Percentiles rank a stretch among this genome's conserved stretches.
Evolutionary conservation across 371 early-diverging fungal species (phyloP).

Genomic region (Nosema bombycis): DNA sequence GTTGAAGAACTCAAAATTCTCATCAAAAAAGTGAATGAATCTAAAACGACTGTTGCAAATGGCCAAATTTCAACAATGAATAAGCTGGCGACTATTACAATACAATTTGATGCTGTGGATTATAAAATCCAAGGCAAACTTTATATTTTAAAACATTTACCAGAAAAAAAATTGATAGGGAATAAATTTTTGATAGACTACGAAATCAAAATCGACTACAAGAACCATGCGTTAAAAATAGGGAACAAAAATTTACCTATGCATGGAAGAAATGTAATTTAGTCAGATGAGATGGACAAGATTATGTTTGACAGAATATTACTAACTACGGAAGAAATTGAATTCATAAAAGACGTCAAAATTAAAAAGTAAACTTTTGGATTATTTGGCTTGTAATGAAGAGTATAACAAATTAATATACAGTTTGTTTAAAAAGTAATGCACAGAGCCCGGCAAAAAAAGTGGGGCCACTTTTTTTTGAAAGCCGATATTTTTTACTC

Average conservation of each 20-base stretch:
- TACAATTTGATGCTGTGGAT: too few relatives aligned
- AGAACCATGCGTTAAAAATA: background rate
- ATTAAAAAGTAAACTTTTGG: background rate
- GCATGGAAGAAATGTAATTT: background rate
- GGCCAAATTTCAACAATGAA: too few relatives aligned
- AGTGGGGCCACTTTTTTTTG: too few relatives aligned
- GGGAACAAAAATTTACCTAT: background rate
- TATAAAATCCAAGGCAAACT: background rate
- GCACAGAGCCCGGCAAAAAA: too few relatives aligned
- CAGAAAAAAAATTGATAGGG: background rate
- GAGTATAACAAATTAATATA: background rate
- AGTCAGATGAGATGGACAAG: background rate
- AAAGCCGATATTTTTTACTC: too few relatives aligned
- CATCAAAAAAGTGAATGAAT: too few relatives aligned
- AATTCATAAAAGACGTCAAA: background rate
- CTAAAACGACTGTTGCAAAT: too few relatives aligned
- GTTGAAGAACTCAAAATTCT: too few relatives aligned
- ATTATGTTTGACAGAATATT: background rate
- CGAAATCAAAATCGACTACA: background rate
- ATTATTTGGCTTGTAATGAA: background rate
- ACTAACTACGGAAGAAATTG: too few relatives aligned
- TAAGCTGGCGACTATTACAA: too few relatives aligned
- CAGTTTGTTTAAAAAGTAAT: too few relatives aligned
- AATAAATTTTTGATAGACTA: conserved; percentile 3
- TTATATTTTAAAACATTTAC: conserved; percentile 7